Conservation (phyloP, 352 stramenopile species). For the Pythium oligandrum region DNA sequence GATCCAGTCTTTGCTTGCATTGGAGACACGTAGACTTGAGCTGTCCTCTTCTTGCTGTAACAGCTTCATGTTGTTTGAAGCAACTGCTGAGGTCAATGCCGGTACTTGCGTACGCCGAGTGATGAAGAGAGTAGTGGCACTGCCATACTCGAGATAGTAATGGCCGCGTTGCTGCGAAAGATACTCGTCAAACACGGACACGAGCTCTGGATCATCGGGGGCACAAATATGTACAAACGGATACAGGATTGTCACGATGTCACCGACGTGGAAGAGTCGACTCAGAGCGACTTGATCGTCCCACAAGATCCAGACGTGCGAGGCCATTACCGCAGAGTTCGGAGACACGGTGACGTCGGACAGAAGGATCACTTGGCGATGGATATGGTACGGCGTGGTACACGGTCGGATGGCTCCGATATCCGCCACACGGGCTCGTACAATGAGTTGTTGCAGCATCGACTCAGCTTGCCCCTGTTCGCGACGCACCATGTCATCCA, state of each 20-base stretch:
- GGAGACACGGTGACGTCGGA: constrained; percentile 19
- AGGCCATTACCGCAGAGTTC: constrained; percentile 1
- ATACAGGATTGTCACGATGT: constrained; percentile 53
- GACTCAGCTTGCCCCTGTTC: constrained; percentile 7
- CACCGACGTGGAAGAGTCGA: constrained; percentile 48
- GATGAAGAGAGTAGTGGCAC: constrained; percentile 45
- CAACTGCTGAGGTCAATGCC: background rate
- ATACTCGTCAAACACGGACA: constrained; percentile 53
- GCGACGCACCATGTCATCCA: constrained; percentile 25
- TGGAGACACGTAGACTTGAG: constrained; percentile 1
- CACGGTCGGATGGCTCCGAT: constrained; percentile 65
- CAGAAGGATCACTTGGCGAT: constrained; percentile 61
- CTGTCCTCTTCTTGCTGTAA: constrained; percentile 7
- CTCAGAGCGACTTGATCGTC: constrained; percentile 67
- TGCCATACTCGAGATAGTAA: constrained; percentile 71
- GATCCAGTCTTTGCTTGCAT: constrained; percentile 18
- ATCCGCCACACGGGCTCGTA: constrained; percentile 36
- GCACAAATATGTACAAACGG: constrained; percentile 55
- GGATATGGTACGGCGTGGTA: constrained; percentile 45
- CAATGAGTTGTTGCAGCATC: constrained; percentile 27
- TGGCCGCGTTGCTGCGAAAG: constrained; percentile 36
- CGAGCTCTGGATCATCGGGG: constrained; percentile 38
- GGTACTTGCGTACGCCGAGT: background rate
- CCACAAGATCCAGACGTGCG: constrained; percentile 60
- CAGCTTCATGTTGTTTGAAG: constrained; percentile 15